phyloP scores from a whole-genome alignment of 495 filamentous ascomycete species.

The Penicillium chermesinum region DNA sequence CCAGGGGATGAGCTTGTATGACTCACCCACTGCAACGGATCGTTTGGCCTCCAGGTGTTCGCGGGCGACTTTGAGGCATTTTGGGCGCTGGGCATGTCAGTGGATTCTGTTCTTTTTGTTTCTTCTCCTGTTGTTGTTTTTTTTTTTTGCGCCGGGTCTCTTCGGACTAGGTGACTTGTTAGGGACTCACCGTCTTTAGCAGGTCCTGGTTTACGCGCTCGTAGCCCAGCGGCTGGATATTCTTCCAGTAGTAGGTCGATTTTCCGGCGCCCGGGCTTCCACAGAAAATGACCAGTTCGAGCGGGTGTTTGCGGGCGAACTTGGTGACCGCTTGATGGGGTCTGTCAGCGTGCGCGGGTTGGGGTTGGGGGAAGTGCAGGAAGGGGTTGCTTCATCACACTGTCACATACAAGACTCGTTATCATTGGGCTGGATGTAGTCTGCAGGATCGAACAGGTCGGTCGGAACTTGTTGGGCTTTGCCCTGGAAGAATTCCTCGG shows the following conservation, averaged over 20 bases:
- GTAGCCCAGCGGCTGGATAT: conserved; percentile 75
- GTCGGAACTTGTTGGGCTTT: conserved; percentile 56
- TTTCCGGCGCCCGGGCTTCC: conserved; percentile 89
- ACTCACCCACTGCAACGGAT: conserved; percentile 72
- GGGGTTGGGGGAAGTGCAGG: no score
- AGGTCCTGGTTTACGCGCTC: conserved; percentile 85
- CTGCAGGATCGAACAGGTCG: conserved; percentile 61
- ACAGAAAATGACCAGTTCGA: conserved; percentile 79
- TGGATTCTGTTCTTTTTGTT: not conserved
- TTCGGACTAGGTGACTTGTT: not conserved
- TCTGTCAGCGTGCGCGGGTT: no score
- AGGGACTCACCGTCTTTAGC: conserved; percentile 64
- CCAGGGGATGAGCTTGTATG: conserved; percentile 4
- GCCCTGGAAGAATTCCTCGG: conserved; percentile 84
- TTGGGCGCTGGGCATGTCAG: conserved; percentile 53
- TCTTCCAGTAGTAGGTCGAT: conserved; percentile 79
- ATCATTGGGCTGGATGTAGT: conserved; percentile 42
- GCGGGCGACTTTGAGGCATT: conserved; percentile 74
- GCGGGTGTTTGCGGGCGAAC: conserved; percentile 58
- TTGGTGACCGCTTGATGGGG: no score
- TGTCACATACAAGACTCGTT: conserved; percentile 27
- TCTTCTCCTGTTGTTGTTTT: not conserved
- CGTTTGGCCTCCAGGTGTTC: conserved; percentile 57
- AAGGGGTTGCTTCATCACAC: no score
- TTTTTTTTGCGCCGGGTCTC: not conserved